Percentiles rank a stretch among this genome's conserved stretches.
Conservation (phyloP, 2,329 filamentous ascomycete genomes). For the Curvularia lunata region DNA sequence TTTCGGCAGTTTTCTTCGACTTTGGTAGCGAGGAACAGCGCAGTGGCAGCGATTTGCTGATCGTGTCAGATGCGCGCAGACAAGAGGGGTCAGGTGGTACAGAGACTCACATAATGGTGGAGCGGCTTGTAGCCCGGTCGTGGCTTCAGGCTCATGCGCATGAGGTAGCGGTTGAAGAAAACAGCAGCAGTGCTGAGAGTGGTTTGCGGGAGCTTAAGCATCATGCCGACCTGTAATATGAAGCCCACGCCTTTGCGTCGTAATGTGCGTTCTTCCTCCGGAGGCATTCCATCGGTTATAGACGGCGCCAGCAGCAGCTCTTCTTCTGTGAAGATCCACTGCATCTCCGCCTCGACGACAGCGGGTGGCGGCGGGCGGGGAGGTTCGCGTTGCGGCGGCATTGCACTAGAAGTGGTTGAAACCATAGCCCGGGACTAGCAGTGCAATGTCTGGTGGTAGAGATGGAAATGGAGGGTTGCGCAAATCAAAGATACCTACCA, state of each 20-base stretch:
- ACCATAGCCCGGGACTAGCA: slow-evolving; percentile 33
- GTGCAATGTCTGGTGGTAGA: slow-evolving; percentile 1
- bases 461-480: slow-evolving; percentile 1
- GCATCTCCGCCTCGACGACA: slow-evolving; percentile 64
- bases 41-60: slow-evolving; percentile 82
- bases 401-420: slow-evolving; percentile 30
- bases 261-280: slow-evolving; percentile 77
- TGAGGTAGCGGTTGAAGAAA: slow-evolving; percentile 95
- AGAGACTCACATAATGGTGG: slow-evolving; percentile 73
- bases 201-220: slow-evolving; percentile 89
- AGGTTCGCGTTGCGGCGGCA: slow-evolving; percentile 37
- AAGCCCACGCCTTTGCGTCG: slow-evolving; percentile 95
- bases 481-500: slow-evolving; percentile 3
- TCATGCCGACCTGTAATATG: slow-evolving; percentile 90
- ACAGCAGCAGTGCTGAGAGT: slow-evolving; percentile 91
- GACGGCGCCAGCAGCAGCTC: slow-evolving; percentile 85
- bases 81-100: neutral
- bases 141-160: slow-evolving; percentile 82
- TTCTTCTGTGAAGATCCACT: slow-evolving; percentile 89
- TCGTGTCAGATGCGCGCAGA: slow-evolving; percentile 13
- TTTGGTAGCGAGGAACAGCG: slow-evolving; percentile 93
- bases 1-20: slow-evolving; percentile 97
- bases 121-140: slow-evolving; percentile 71
- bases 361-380: slow-evolving; percentile 52
- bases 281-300: slow-evolving; percentile 78